phyloP scores from a whole-genome alignment of 805 yeast species.

The Brettanomyces nanus region DNA sequence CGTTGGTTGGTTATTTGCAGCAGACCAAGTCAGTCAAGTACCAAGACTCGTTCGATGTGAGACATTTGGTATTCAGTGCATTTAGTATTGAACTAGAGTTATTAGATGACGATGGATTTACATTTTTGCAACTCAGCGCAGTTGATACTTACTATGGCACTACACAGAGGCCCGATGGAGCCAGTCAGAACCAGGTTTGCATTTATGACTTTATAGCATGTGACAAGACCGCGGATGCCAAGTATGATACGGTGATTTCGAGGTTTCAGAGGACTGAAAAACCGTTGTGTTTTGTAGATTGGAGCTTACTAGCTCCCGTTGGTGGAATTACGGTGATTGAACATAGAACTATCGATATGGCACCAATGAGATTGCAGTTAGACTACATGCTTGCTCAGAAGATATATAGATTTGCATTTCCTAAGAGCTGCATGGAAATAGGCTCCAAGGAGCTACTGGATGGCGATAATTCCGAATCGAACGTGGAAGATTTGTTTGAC shows the following conservation, averaged over 20 bases:
- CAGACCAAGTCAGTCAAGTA: constrained; percentile 20
- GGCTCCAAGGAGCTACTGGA: neutral
- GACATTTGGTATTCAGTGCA: constrained; percentile 53
- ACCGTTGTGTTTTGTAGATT: constrained; percentile 34
- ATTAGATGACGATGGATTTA: constrained; percentile 48
- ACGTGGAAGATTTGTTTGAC: constrained; percentile 2
- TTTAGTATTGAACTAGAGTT: constrained; percentile 69
- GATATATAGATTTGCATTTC: constrained; percentile 31
- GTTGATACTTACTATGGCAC: constrained; percentile 55
- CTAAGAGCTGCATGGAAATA: constrained; percentile 9
- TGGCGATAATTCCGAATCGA: constrained; percentile 5
- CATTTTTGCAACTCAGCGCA: constrained; percentile 68
- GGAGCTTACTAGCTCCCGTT: constrained; percentile 52
- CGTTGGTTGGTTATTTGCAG: constrained; percentile 21
- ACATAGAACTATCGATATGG: constrained; percentile 38
- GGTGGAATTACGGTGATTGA: constrained; percentile 58
- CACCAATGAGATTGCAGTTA: constrained; percentile 49
- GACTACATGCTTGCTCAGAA: constrained; percentile 47
- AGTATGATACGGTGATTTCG: constrained; percentile 64
- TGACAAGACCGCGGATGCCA: constrained; percentile 49
- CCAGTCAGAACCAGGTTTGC: constrained; percentile 54
- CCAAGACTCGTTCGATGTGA: constrained; percentile 29
- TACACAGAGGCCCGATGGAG: constrained; percentile 57
- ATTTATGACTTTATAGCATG: constrained; percentile 66
- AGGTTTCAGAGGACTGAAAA: constrained; percentile 10